Conservation (phyloP, 78 protist genomes). For the Polysphondylium violaceum region DNA sequence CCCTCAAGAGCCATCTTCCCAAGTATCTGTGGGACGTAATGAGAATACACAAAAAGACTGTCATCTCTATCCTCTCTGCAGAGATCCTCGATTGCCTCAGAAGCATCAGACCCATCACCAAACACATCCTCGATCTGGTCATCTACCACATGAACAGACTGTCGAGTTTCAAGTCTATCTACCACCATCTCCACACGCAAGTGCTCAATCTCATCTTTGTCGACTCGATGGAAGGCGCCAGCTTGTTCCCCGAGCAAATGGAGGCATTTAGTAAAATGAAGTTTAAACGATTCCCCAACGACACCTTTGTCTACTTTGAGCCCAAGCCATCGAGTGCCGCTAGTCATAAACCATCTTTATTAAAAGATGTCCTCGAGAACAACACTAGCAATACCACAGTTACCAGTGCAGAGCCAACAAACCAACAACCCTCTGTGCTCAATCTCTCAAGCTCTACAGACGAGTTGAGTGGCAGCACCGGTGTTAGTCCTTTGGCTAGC, state of each 20-base stretch:
- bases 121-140: constrained; percentile 47
- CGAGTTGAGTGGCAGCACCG: background rate
- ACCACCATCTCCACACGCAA: constrained; percentile 47
- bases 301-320: constrained; percentile 18
- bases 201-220: constrained; percentile 32
- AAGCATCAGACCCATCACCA: constrained; percentile 45
- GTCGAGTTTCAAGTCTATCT: constrained; percentile 21
- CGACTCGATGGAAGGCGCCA: constrained; percentile 40
- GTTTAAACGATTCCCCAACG: constrained; percentile 20
- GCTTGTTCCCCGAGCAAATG: constrained; percentile 10
- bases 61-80: constrained; percentile 14
- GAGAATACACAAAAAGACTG: constrained; percentile 31
- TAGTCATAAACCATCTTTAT: background rate
- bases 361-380: constrained; percentile 7
- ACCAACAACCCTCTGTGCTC: too few relatives aligned
- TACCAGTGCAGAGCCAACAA: background rate
- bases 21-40: constrained; percentile 5
- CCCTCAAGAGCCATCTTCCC: constrained; percentile 30
- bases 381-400: background rate
- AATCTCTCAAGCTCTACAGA: background rate
- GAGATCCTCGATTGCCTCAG: constrained; percentile 64
- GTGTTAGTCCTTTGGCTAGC: background rate
- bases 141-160: constrained; percentile 45
- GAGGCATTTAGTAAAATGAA: constrained; percentile 32
- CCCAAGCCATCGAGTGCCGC: background rate